These are phyloP conservation scores for Tulasnella sp. DNA, from an alignment of 768 basidiomycete genomes.

Conservation along the genomic window DNA sequence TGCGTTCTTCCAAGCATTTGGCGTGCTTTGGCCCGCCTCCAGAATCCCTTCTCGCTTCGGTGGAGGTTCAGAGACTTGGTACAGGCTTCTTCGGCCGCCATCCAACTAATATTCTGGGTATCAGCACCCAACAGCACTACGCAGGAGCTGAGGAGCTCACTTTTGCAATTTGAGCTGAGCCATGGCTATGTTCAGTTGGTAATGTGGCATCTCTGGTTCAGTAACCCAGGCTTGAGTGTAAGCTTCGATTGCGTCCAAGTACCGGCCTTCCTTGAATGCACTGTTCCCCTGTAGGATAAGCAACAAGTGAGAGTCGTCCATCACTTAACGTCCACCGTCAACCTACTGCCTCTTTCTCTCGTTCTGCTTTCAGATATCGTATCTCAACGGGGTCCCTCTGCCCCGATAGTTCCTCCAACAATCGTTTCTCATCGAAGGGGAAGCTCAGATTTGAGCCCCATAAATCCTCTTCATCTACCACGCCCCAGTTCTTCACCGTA, in stretches of 20 bases:
- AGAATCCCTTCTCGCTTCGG: conserved; percentile 64
- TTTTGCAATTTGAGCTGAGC: conserved; percentile 66
- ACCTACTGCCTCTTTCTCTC: conserved; percentile 63
- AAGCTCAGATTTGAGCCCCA: conserved; percentile 72
- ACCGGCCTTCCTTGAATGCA: conserved; percentile 64
- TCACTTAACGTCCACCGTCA: neutral
- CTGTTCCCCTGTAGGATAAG: conserved; percentile 51
- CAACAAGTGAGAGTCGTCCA: neutral
- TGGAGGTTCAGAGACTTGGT: conserved; percentile 61
- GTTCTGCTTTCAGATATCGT: conserved; percentile 64
- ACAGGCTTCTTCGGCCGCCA: conserved; percentile 67
- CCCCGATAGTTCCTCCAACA: conserved; percentile 37
- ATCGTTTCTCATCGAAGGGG: conserved; percentile 36
- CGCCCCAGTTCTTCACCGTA: conserved; percentile 69
- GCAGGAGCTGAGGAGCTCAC: conserved; percentile 42
- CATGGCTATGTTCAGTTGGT: conserved; percentile 71
- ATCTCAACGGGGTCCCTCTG: conserved; percentile 70
- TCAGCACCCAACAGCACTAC: neutral
- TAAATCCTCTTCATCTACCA: conserved; percentile 68
- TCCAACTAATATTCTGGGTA: conserved; percentile 48
- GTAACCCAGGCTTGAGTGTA: conserved; percentile 60
- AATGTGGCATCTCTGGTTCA: conserved; percentile 69
- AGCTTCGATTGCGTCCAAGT: conserved; percentile 48
- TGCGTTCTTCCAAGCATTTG: conserved; percentile 54
- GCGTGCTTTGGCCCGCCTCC: conserved; percentile 62